A percentile compares a stretch with the other conserved stretches of the same genome.
Conservation (phyloP, 164 flowering plant species). For the Kingdonia uniflora region DNA sequence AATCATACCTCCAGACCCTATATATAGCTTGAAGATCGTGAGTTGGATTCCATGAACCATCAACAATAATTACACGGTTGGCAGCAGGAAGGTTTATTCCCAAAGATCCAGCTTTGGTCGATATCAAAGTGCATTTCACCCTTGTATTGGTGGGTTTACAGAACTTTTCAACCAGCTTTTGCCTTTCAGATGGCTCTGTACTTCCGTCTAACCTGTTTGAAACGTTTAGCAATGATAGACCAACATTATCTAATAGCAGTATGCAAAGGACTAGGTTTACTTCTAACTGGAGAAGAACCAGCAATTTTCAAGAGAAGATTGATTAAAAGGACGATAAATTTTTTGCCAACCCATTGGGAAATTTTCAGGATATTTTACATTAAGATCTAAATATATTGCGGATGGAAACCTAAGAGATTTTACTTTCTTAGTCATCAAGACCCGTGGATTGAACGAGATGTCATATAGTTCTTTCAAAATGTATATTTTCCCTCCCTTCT, state of each 20-base stretch:
- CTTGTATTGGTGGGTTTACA: conserved; percentile 69
- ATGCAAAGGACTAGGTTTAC: neutral
- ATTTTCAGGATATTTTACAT: too few species aligned
- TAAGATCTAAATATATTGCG: too few species aligned
- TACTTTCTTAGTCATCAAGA: too few species aligned
- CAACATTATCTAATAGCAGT: neutral
- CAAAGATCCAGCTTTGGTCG: conserved; percentile 94
- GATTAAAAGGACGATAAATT: too few species aligned
- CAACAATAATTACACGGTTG: conserved; percentile 90
- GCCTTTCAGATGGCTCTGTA: conserved; percentile 81
- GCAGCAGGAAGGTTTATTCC: conserved; percentile 98
- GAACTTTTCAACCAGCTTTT: conserved; percentile 80
- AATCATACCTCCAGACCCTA: conserved; percentile 87
- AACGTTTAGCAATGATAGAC: conserved; percentile 3
- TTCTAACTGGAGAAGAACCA: too few species aligned
- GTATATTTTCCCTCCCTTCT: too few species aligned
- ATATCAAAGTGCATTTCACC: conserved; percentile 87
- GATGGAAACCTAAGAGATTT: too few species aligned
- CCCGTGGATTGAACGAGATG: too few species aligned
- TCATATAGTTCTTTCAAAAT: too few species aligned
- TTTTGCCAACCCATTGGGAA: too few species aligned
- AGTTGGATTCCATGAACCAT: conserved; percentile 99
- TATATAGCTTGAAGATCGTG: conserved; percentile 97
- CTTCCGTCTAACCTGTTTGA: conserved; percentile 80
- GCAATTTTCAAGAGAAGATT: too few species aligned